phyloP scores from a whole-genome alignment of 2,329 filamentous ascomycete genomes.

The Cladophialophora chaetospira region DNA sequence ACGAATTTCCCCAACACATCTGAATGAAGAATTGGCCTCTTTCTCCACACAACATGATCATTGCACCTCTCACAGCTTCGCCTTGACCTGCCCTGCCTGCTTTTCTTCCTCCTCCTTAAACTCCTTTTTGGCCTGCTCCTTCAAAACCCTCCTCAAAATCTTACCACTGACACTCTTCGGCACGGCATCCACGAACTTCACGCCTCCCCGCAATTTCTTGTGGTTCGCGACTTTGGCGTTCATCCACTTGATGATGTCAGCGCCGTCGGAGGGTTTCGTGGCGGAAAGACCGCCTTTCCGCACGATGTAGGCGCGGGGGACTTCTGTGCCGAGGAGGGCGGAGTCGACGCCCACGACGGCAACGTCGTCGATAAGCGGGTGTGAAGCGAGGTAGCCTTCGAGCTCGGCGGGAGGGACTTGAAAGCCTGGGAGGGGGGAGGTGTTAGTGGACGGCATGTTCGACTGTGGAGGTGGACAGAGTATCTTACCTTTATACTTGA shows the following conservation, averaged over 20 bases:
- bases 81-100: constrained; percentile 10
- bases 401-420: constrained; percentile 55
- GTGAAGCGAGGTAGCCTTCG: constrained; percentile 47
- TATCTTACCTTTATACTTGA: constrained; percentile 49
- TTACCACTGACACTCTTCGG: constrained; percentile 45
- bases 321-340: constrained; percentile 41
- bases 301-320: constrained; percentile 48
- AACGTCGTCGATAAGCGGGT: constrained; percentile 47
- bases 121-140: constrained; percentile 37
- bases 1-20: neutral
- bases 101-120: constrained; percentile 34
- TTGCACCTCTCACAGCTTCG: neutral
- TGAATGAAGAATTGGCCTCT: neutral
- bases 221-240: constrained; percentile 37
- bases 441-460: neutral
- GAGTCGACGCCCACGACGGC: constrained; percentile 48
- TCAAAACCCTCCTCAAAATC: constrained; percentile 41
- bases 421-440: constrained; percentile 33
- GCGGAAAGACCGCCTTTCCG: constrained; percentile 34
- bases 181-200: constrained; percentile 41
- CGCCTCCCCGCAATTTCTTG: constrained; percentile 42
- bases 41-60: neutral
- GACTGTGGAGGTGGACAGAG: neutral
- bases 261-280: constrained; percentile 58
- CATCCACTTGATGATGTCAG: constrained; percentile 38